Conservation (phyloP, 176 grass and related monocot genomes). For the Calamus simplicifolius region DNA sequence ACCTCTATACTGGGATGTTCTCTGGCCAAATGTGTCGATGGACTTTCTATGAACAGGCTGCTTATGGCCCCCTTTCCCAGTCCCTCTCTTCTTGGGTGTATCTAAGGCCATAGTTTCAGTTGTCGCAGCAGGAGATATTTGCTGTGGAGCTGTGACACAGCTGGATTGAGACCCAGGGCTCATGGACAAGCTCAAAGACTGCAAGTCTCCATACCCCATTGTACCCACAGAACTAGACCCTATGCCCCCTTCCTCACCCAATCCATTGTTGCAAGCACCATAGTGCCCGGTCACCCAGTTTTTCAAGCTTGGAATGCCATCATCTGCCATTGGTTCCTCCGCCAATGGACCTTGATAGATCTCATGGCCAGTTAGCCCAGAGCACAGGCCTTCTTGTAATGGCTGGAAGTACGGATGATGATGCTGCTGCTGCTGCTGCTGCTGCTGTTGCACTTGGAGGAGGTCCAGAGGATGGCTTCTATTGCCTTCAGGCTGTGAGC, state of each 20-base stretch:
- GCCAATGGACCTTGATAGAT: slow-evolving; percentile 37
- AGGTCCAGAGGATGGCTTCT: slow-evolving; percentile 8
- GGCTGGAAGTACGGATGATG: slow-evolving; percentile 50
- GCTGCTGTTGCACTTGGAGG: slow-evolving; percentile 20
- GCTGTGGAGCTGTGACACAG: slow-evolving; percentile 46
- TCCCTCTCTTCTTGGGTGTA: slow-evolving; percentile 47
- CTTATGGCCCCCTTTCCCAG: slow-evolving; percentile 58
- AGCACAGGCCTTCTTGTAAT: slow-evolving; percentile 61
- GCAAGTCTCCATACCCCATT: slow-evolving; percentile 33
- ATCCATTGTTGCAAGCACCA: slow-evolving; percentile 19
- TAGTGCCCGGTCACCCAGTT: slow-evolving; percentile 39
- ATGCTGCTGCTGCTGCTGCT: slow-evolving; percentile 27
- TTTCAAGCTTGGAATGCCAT: slow-evolving; percentile 20
- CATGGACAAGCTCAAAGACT: slow-evolving; percentile 79
- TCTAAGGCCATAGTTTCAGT: slow-evolving; percentile 23
- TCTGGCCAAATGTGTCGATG: slow-evolving; percentile 95
- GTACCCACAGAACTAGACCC: background rate
- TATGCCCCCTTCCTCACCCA: slow-evolving; percentile 22
- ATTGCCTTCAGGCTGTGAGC: slow-evolving; percentile 12
- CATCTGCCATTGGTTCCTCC: slow-evolving; percentile 33
- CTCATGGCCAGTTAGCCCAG: slow-evolving; percentile 22
- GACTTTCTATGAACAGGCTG: slow-evolving; percentile 84
- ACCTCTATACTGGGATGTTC: slow-evolving; percentile 90
- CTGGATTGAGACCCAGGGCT: slow-evolving; percentile 76
- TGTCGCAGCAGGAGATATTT: slow-evolving; percentile 18